Conservation (phyloP, 495 filamentous ascomycete species). For the Neurospora sp. region DNA sequence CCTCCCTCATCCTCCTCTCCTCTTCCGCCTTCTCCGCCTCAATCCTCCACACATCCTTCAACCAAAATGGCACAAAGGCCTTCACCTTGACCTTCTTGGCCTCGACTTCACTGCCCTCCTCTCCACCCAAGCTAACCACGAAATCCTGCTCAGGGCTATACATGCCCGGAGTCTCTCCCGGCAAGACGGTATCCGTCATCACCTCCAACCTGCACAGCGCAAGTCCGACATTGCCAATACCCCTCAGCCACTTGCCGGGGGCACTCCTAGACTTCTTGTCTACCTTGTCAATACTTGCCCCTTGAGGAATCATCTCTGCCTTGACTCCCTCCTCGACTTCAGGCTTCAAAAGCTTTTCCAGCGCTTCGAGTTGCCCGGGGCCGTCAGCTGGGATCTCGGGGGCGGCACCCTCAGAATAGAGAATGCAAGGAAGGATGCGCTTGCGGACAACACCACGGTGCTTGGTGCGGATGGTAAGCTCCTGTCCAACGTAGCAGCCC, state of each 20-base stretch:
- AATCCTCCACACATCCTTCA: constrained; percentile 28
- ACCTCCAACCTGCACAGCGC: constrained; percentile 81
- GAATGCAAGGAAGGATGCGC: constrained; percentile 69
- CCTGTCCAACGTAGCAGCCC: constrained; percentile 95
- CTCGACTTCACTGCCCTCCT: constrained; percentile 10
- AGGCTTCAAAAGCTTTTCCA: constrained; percentile 24
- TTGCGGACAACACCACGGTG: constrained; percentile 91
- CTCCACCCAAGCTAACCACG: constrained; percentile 24
- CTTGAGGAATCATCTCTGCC: constrained; percentile 21
- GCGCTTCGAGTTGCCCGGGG: constrained; percentile 8
- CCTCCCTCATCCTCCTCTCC: background rate
- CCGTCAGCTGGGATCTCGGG: background rate
- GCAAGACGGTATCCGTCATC: constrained; percentile 68
- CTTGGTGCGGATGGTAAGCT: constrained; percentile 87
- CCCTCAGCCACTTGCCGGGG: constrained; percentile 60
- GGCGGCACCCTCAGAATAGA: constrained; percentile 42
- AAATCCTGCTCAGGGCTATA: constrained; percentile 34
- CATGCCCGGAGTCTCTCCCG: constrained; percentile 50
- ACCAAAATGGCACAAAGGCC: constrained; percentile 82
- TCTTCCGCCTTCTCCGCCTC: constrained; percentile 1
- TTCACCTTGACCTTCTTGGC: constrained; percentile 55
- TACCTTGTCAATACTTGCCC: constrained; percentile 29
- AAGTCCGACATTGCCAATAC: constrained; percentile 76
- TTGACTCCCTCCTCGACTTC: constrained; percentile 8
- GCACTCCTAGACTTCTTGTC: constrained; percentile 52